Evolutionary conservation across 495 filamentous ascomycete genomes (phyloP).

Genomic region (Penicillium coprophilum): DNA sequence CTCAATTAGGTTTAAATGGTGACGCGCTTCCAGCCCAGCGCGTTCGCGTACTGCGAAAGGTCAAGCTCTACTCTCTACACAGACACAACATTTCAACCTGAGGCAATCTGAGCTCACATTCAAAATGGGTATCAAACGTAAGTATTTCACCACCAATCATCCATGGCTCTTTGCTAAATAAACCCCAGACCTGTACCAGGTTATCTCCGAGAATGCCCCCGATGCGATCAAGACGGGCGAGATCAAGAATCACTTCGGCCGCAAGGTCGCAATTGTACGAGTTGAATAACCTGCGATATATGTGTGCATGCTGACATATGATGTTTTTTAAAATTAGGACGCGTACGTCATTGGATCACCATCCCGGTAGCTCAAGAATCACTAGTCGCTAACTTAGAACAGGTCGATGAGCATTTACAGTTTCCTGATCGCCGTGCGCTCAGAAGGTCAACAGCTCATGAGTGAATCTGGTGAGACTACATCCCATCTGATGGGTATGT

Average conservation of each 20-base stretch:
- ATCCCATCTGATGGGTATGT: conserved; percentile 98
- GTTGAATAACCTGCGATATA: background rate
- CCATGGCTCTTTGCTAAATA: conserved; percentile 11
- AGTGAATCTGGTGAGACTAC: conserved; percentile 93
- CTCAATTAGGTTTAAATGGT: conserved; percentile 34
- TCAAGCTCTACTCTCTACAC: conserved; percentile 5
- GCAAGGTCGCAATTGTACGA: conserved; percentile 89
- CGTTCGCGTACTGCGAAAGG: conserved; percentile 26
- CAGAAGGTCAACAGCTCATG: conserved; percentile 92
- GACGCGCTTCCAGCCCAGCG: conserved; percentile 29
- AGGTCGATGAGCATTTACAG: conserved; percentile 99
- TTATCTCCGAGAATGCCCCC: conserved; percentile 89
- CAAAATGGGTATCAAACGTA: conserved; percentile 89
- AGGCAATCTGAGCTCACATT: conserved; percentile 3
- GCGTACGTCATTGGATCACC: conserved; percentile 59
- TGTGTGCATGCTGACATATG: background rate
- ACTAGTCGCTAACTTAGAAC: conserved; percentile 23
- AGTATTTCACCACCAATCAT: conserved; percentile 9
- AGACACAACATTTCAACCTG: conserved; percentile 1
- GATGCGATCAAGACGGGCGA: conserved; percentile 94
- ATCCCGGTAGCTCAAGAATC: background rate
- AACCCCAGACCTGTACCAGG: conserved; percentile 65
- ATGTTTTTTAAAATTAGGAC: conserved; percentile 57
- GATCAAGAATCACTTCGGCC: conserved; percentile 97
- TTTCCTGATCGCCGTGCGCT: conserved; percentile 96